phyloP scores from a whole-genome alignment of 2,329 filamentous ascomycete species.

The Chaetomiaceae sp. region DNA sequence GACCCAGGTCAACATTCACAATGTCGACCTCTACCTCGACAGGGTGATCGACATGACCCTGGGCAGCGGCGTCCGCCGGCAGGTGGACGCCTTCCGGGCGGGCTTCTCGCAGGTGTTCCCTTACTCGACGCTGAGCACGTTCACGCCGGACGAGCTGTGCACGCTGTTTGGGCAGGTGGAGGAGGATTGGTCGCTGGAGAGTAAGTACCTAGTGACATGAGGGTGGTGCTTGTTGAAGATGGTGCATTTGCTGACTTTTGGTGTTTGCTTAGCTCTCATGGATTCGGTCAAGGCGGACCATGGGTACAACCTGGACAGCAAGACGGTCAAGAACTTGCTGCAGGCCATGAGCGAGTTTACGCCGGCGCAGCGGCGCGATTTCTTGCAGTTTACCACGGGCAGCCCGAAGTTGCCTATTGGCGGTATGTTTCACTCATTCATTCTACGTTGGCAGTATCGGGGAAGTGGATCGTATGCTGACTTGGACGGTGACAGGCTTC shows the following conservation, averaged over 20 bases:
- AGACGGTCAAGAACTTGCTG: conserved; percentile 86
- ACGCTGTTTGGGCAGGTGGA: conserved; percentile 89
- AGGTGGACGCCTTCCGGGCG: conserved; percentile 83
- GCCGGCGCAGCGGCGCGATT: conserved; percentile 74
- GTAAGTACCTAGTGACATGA: conserved; percentile 61
- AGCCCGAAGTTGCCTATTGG: conserved; percentile 98
- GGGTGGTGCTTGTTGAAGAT: no score
- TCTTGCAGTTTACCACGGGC: conserved; percentile 95
- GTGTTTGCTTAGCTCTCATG: conserved; percentile 76
- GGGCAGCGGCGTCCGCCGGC: conserved; percentile 78
- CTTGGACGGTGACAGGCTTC: conserved; percentile 67
- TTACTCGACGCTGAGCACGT: conserved; percentile 85
- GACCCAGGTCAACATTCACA: conserved; percentile 76
- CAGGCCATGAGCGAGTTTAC: conserved; percentile 90
- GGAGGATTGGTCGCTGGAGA: conserved; percentile 97
- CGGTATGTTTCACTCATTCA: conserved; percentile 50
- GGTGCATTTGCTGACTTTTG: conserved; percentile 20
- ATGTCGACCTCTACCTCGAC: conserved; percentile 84
- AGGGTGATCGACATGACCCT: conserved; percentile 88
- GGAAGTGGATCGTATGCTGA: conserved; percentile 1
- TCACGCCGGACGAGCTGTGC: conserved; percentile 91
- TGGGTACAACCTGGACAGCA: conserved; percentile 97
- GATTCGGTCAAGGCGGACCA: conserved; percentile 99
- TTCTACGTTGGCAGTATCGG: no score
- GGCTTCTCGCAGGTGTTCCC: conserved; percentile 97